Base-by-base conservation (phyloP, 352 stramenopile genomes). In the Saprolegnia diclina region DNA sequence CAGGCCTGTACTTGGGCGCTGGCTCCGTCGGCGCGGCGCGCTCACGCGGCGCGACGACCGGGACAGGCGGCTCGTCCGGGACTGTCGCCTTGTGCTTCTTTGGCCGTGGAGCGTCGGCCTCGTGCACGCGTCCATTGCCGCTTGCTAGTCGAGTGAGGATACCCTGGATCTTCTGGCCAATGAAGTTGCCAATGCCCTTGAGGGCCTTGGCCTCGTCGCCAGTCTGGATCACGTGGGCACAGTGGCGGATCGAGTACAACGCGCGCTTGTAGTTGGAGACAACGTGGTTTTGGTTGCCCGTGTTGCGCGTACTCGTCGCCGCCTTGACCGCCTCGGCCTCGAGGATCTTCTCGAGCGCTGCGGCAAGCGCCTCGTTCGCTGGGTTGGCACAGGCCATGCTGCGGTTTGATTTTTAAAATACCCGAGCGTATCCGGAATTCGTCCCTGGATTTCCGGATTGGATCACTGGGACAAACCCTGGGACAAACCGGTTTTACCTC, bases 101-200 rank as follows among this genome's bases (percentile, higher is more conserved):
- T 14, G 35, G 57, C 40, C 26, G 38, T 11, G 40, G n/a, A 32
- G 48, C 21, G 6, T 56, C 57, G 19, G 40, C 3, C 29, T 35
- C 29, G 29, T 2, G 21, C 37, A 21, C 7, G 40, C 35, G 3
- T 4, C 50, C 11, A 61, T n/a, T 45, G 63, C 22, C 13, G 63
- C 24, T 38, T 61, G 52, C 53, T 19, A 53, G 53, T 22, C 57
- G 80, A 70, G 21, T 73, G 22, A 94, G 66, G 46, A 93, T 87
- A 18, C 79, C 72, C 55, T 93, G 81, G 64, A 94, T 91, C 71
- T 93, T 82, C 73, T 91, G 91, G 54, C 83, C 83, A 65, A 94
- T 79, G 75, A 91, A 94, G 72, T 92, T 94, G 73, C 87, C 87
- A 21, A 94, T 83, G 68, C 90, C 79, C 45, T 74, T 72, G 40